These are phyloP conservation scores for Jimgerdemannia lactiflua DNA, from an alignment of 192 early-diverging fungal species.

Conservation along the genomic window DNA sequence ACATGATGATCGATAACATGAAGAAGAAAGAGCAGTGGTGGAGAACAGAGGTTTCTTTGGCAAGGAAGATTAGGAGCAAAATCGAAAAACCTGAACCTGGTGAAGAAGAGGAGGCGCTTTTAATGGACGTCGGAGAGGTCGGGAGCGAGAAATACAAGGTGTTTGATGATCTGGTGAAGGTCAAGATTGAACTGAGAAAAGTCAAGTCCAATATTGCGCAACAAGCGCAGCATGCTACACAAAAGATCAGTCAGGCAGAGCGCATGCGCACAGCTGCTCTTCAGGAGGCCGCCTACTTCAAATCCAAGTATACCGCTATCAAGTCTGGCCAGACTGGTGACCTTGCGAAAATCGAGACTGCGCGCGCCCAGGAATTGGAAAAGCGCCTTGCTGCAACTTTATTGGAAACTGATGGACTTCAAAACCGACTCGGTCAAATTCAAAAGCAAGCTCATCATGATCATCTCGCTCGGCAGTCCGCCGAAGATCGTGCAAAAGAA, in stretches of 20 bases:
- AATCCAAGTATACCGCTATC: slow-evolving; percentile 46
- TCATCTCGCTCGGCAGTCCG: slow-evolving; percentile 32
- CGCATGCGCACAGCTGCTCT: slow-evolving; percentile 45
- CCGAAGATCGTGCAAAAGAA: slow-evolving; percentile 42
- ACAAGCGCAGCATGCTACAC: slow-evolving; percentile 42
- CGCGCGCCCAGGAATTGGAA: slow-evolving; percentile 40
- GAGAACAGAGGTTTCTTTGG: slow-evolving; percentile 31
- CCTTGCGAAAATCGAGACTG: slow-evolving; percentile 35
- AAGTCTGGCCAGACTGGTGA: slow-evolving; percentile 29
- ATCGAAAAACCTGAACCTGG: neutral
- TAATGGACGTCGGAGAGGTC: slow-evolving; percentile 34
- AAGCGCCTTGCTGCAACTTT: slow-evolving; percentile 34
- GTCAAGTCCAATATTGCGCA: slow-evolving; percentile 37
- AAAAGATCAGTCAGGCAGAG: slow-evolving; percentile 45
- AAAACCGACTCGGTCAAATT: slow-evolving; percentile 35
- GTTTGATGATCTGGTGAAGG: slow-evolving; percentile 41
- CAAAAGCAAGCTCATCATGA: slow-evolving; percentile 47
- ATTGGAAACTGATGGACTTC: slow-evolving; percentile 32
- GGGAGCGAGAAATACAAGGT: slow-evolving; percentile 46
- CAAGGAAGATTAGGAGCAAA: slow-evolving; percentile 15
- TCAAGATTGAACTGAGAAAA: slow-evolving; percentile 46
- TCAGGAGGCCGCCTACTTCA: slow-evolving; percentile 54
- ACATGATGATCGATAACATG: slow-evolving; percentile 23
- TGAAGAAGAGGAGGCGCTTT: slow-evolving; percentile 17
- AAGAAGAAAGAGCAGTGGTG: slow-evolving; percentile 44